A percentile compares a stretch with the other conserved stretches of the same genome.
phyloP scores from a whole-genome alignment of 2,329 filamentous ascomycete species.

The Fusarium succisae region DNA sequence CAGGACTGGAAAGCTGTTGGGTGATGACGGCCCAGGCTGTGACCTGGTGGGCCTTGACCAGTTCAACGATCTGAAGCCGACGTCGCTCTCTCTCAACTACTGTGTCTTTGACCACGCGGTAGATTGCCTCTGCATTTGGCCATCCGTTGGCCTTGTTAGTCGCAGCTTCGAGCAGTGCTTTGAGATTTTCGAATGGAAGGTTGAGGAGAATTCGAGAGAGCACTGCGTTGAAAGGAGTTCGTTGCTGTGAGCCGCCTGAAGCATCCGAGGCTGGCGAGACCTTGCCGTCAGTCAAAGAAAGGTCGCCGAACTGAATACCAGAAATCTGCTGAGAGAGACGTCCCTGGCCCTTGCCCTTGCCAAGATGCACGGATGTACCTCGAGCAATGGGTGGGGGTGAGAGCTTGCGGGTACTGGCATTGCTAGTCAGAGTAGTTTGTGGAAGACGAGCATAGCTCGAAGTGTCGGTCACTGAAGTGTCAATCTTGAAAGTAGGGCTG shows the following conservation, averaged over 20 bases:
- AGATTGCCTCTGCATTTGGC: conserved; percentile 58
- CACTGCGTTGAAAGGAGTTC: conserved; percentile 53
- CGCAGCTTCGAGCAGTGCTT: conserved; percentile 69
- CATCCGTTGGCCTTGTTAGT: conserved; percentile 61
- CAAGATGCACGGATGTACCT: conserved; percentile 50
- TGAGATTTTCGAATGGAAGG: conserved; percentile 73
- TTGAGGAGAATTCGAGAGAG: conserved; percentile 76
- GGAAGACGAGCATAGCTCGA: conserved; percentile 54
- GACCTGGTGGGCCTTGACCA: conserved; percentile 50
- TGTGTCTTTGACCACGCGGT: conserved; percentile 59
- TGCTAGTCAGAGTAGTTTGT: conserved; percentile 21
- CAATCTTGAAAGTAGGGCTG: conserved; percentile 67
- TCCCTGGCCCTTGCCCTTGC: conserved; percentile 42
- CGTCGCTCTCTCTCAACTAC: conserved; percentile 67
- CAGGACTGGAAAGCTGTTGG: conserved; percentile 50
- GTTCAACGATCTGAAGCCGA: conserved; percentile 58
- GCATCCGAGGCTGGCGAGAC: conserved; percentile 44
- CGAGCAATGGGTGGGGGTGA: conserved; percentile 46
- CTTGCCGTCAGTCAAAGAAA: conserved; percentile 52
- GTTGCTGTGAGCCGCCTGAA: conserved; percentile 39
- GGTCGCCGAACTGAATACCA: conserved; percentile 77
- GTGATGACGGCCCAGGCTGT: conserved; percentile 49
- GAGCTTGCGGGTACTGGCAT: conserved; percentile 12
- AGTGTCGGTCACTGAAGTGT: conserved; percentile 54
- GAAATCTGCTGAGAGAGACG: conserved; percentile 64